Percentiles rank a stretch among this genome's conserved stretches.
Evolutionary conservation across 2,329 filamentous ascomycete genomes (phyloP).

Genomic region (Colletotrichum falcatum): DNA sequence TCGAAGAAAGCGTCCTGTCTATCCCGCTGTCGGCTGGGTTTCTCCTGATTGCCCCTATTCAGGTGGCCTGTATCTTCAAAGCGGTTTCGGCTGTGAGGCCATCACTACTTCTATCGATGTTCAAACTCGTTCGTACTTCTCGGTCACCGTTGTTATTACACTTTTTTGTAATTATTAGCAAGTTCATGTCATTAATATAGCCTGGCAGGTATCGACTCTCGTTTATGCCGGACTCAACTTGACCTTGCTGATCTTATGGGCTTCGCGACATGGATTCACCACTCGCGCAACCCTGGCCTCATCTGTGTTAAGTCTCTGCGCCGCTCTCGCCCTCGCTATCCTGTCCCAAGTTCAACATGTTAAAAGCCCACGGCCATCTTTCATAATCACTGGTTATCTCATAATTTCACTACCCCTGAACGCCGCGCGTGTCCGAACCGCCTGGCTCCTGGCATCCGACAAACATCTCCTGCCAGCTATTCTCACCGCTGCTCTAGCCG

Average conservation of each 20-base stretch:
- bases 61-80: conserved; percentile 22
- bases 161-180: conserved; percentile 9
- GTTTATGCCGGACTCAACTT: conserved; percentile 23
- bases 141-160: conserved; percentile 10
- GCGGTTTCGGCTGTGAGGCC: conserved; percentile 25
- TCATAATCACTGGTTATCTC: conserved; percentile 24
- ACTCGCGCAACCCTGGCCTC: conserved; percentile 25
- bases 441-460: conserved; percentile 24
- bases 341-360: conserved; percentile 24
- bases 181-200: conserved; percentile 23
- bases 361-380: conserved; percentile 20
- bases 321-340: conserved; percentile 17
- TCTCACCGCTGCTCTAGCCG: conserved; percentile 19
- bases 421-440: conserved; percentile 21
- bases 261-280: conserved; percentile 25
- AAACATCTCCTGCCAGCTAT: conserved; percentile 20
- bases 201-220: conserved; percentile 17
- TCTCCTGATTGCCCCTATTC: conserved; percentile 22
- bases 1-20: conserved; percentile 23
- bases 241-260: conserved; percentile 23
- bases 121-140: conserved; percentile 21
- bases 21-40: conserved; percentile 21
- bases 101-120: conserved; percentile 23
- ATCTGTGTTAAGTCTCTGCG: conserved; percentile 22
- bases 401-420: conserved; percentile 19